Conservation (phyloP, 768 basidiomycete species). For the Lactarius quietus region DNA sequence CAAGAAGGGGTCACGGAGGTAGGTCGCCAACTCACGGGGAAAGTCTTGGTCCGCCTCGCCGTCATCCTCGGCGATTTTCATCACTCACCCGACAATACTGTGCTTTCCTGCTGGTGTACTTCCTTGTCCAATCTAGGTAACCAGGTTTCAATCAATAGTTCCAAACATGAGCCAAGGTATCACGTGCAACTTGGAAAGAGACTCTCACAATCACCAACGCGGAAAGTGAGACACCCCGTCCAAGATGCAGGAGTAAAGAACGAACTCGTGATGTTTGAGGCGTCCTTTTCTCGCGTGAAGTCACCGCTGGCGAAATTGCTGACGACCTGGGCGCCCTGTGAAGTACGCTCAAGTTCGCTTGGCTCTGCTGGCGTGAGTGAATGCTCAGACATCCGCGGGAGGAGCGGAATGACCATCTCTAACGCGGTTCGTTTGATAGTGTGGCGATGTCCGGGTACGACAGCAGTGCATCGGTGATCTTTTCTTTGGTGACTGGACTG, state of each 20-base stretch:
- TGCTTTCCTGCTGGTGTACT: slow-evolving; percentile 58
- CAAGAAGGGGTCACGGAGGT: not conserved
- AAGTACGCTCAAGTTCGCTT: slow-evolving; percentile 21
- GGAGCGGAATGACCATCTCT: slow-evolving; percentile 50
- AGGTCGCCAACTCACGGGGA: slow-evolving; percentile 63
- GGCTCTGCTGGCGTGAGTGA: slow-evolving; percentile 1
- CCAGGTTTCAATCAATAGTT: slow-evolving; percentile 85
- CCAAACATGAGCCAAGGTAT: slow-evolving; percentile 87
- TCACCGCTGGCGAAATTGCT: slow-evolving; percentile 26
- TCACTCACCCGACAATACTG: slow-evolving; percentile 83
- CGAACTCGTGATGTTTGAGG: slow-evolving; percentile 66
- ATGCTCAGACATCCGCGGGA: slow-evolving; percentile 26
- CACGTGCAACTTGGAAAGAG: slow-evolving; percentile 77
- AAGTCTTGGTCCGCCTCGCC: slow-evolving; percentile 99
- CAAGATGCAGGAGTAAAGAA: slow-evolving; percentile 86
- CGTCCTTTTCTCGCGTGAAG: slow-evolving; percentile 52
- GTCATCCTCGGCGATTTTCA: slow-evolving; percentile 93
- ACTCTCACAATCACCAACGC: slow-evolving; percentile 64
- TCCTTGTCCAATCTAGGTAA: slow-evolving; percentile 72
- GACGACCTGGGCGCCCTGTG: slow-evolving; percentile 18
- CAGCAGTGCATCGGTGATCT: not conserved
- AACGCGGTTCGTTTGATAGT: slow-evolving; percentile 42
- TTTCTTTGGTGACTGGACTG: slow-evolving; percentile 47
- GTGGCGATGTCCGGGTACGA: slow-evolving; percentile 33
- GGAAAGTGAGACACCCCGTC: slow-evolving; percentile 59